phyloP scores from a whole-genome alignment of 495 filamentous ascomycete species.

The Penicillium bialowiezense region DNA sequence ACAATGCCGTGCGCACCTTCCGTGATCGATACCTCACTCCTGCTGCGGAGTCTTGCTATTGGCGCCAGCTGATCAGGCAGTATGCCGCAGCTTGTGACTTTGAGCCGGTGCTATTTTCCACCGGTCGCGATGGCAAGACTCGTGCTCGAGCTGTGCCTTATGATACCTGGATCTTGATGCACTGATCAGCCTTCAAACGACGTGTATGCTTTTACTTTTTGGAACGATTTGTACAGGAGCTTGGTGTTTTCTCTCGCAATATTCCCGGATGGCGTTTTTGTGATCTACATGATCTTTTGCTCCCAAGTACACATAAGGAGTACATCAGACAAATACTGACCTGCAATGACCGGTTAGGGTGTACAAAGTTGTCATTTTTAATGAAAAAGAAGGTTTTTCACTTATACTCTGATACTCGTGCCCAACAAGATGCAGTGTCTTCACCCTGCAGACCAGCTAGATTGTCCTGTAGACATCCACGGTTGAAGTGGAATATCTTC shows the following conservation, averaged over 20 bases:
- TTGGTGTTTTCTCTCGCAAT: neutral
- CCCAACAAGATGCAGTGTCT: no score
- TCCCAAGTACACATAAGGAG: neutral
- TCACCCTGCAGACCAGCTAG: no score
- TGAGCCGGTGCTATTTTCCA: conserved; percentile 35
- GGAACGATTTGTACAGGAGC: neutral
- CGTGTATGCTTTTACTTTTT: neutral
- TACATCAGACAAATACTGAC: neutral
- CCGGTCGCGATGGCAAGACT: conserved; percentile 24
- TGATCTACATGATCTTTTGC: neutral
- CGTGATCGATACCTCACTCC: conserved; percentile 59
- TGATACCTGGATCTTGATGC: conserved; percentile 39
- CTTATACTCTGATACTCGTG: no score
- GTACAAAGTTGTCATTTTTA: no score
- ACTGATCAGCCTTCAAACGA: conserved; percentile 5
- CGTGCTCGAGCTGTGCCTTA: conserved; percentile 33
- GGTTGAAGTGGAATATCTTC: no score
- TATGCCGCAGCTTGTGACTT: conserved; percentile 47
- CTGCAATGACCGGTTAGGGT: neutral
- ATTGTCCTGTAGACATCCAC: no score
- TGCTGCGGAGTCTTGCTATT: conserved; percentile 60
- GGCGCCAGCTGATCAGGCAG: conserved; percentile 49
- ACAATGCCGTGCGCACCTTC: conserved; percentile 53
- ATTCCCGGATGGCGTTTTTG: conserved; percentile 1
- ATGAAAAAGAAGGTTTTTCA: no score